Base-by-base conservation (phyloP, 371 early-diverging fungal genomes). In the Mortierella sp. region DNA sequence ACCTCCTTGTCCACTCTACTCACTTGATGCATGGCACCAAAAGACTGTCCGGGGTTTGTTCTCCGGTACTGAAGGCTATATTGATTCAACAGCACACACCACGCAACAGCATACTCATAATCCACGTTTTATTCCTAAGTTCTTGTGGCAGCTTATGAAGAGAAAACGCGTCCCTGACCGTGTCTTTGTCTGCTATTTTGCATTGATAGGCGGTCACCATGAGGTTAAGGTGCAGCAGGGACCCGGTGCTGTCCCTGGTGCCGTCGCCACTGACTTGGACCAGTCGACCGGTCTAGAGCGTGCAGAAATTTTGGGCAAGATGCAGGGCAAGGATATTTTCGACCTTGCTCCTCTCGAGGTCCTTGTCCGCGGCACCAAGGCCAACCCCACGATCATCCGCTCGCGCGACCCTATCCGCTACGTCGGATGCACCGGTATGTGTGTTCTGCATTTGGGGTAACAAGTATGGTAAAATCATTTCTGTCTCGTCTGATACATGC, bases 271-370 rank as follows among this genome's bases (percentile, higher is more conserved):
- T 67, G 93, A 95, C 82, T 85, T 91, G 79, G 95, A 96, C 66
- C 91, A 97, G 78, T 84, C 97, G 62, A 93, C 97, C 59, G 97
- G 99, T 87, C 78, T 88, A 64, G 96, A 95, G 85, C 95, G 97
- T 81, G 83, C 86, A 69, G 97, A 98, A 88, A 86, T 91, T 68
- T 83, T 97, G 59, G 87, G 90, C 65, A 90, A 87, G 70, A 83
- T 96, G 60, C 90, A 92, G 75, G 96, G 96, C 80, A 88, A 91
- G 80, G 93, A 94, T 62, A 87, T 94, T 58, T 98, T 90, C 79
- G 96, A 95, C 76, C 82, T 94, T 85, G 87, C 89, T 39, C 95
- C 97, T 31, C 86, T 97, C 79, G 65, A 83, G 56, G 78, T 95
- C 79, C 85, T 86, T 59, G 86, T 89, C 81, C 82, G 87, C 69